Evolutionary conservation across 2,329 filamentous ascomycete genomes (phyloP).

Genomic region (Fusarium staphyleae): DNA sequence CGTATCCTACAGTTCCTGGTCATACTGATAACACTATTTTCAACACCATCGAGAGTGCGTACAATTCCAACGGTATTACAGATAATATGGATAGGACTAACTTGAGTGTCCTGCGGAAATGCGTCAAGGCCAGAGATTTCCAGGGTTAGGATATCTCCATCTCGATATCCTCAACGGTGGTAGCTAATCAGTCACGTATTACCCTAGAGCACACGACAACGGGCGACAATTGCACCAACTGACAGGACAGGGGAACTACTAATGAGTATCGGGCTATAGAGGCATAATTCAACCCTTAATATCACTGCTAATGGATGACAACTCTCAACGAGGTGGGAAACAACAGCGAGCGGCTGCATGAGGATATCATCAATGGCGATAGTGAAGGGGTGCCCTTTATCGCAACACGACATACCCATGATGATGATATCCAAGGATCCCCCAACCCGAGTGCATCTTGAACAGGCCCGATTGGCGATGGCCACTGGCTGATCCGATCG

Average conservation of each 20-base stretch:
- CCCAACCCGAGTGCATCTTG: neutral
- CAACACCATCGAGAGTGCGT: neutral
- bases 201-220: neutral
- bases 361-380: neutral
- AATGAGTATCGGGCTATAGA: too few relatives aligned
- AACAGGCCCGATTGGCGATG: slow-evolving; percentile 27
- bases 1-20: neutral
- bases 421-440: neutral
- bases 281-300: too few relatives aligned
- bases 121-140: neutral
- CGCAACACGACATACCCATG: neutral
- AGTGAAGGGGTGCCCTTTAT: neutral
- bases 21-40: neutral
- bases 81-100: neutral
- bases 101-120: neutral
- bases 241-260: too few relatives aligned
- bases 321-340: neutral
- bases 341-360: neutral
- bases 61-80: neutral
- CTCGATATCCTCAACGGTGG: neutral
- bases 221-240: neutral
- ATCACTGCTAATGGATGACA: neutral
- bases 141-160: neutral
- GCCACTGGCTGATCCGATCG: slow-evolving; percentile 19
- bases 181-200: neutral